Conservation (phyloP, 257 asterid species). For the Jaltomata sinuosa region DNA sequence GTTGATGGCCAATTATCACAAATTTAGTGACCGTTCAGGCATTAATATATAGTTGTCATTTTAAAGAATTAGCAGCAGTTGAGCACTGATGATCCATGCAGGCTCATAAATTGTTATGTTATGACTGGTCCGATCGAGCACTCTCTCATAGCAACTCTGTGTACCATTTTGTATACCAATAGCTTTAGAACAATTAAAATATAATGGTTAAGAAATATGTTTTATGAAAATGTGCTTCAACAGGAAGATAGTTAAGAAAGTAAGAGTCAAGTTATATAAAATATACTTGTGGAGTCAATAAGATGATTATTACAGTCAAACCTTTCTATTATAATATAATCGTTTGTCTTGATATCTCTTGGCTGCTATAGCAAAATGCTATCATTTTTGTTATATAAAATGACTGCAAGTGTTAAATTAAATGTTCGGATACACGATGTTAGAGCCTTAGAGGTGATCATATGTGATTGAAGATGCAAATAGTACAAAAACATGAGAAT, state of each 20-base stretch:
- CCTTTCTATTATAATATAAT: too few relatives aligned
- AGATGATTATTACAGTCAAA: neutral
- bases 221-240: neutral
- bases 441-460: too few relatives aligned
- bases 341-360: neutral
- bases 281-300: neutral
- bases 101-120: too few relatives aligned
- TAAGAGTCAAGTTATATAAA: neutral
- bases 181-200: neutral
- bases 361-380: accelerated
- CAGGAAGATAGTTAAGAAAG: neutral
- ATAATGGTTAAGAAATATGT: neutral
- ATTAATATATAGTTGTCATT: too few relatives aligned
- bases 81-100: too few relatives aligned
- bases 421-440: neutral
- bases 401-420: too few relatives aligned
- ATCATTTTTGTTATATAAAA: too few relatives aligned
- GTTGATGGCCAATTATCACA: too few relatives aligned
- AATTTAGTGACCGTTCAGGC: too few relatives aligned
- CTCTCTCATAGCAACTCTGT: neutral
- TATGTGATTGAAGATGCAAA: too few relatives aligned
- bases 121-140: neutral
- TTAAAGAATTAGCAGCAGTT: too few relatives aligned
- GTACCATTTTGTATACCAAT: neutral
- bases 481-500: too few relatives aligned